Base-by-base conservation (phyloP, 345 rosid species). In the Atalantia buxifolia region DNA sequence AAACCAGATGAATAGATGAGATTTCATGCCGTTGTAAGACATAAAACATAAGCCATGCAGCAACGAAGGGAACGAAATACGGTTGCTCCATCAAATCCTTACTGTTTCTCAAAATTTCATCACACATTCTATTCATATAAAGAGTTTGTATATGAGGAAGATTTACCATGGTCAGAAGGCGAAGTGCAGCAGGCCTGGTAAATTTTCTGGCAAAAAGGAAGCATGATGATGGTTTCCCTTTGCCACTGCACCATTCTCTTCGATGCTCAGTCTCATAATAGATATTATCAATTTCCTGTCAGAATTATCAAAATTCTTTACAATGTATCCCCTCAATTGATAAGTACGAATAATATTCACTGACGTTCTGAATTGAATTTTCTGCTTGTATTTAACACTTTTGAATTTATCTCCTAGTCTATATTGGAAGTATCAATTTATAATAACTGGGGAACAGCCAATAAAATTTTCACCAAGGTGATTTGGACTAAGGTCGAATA, bases 131-230 rank as follows among this genome's bases (percentile, higher is more conserved):
- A 22, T 8, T 40, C 10, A 9, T 22, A 21, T 4, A 31, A 45
- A 50, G 30, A 57, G 7, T 38, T 64, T n/a, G 55, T 12, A 38
- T 5, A 72, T 12, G 24, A 30, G 66, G 36, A 76, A 69, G 36
- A 76, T 80, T 84, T 85, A 93, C 99, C 85, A 86, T 82, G 24
- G 83, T 83, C 68, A 92, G 94, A 70, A 92, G 97, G 72, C 90
- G 91, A 74, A 96, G 83, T 40, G 99, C 98, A 33, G 97, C 94
- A 6, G 98, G 94, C 33, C 95, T 88, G 27, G 97, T 96, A 83
- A 96, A 96, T 85, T 96, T 96, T 86, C 99, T 88, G 3, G 98
- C 98, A 73, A 96, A 96, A 71, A 93, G 99, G 81, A 96, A 96
- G 85, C 98, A 93, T 1, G 81, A 81, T 6, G 97, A 84, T 33